Percentiles rank a stretch among this genome's conserved stretches.
Conservation (phyloP, 768 basidiomycete species). For the Tylopilus rubrobrunneus region DNA sequence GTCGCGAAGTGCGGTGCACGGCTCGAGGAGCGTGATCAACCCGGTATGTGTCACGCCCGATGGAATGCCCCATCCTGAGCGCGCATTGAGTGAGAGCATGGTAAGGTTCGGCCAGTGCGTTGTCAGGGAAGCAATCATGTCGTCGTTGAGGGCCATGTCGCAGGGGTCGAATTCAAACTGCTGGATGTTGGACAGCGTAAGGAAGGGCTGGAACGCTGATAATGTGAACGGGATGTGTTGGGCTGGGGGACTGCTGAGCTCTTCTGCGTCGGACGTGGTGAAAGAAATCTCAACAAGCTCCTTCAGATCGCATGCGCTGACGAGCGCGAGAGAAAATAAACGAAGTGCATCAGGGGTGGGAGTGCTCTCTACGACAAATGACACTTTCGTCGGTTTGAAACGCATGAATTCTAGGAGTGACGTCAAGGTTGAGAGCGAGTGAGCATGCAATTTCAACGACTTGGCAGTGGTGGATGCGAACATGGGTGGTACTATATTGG, state of each 20-base stretch:
- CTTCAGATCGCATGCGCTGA: too few species aligned
- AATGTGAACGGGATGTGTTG: too few species aligned
- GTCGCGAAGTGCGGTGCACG: slow-evolving; percentile 9
- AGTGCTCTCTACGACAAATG: slow-evolving; percentile 9
- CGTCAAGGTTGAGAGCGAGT: slow-evolving; percentile 11
- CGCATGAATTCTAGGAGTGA: slow-evolving; percentile 1
- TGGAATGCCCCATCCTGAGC: slow-evolving; percentile 16
- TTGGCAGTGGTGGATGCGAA: slow-evolving; percentile 9
- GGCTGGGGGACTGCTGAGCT: too few species aligned
- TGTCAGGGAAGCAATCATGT: slow-evolving; percentile 13
- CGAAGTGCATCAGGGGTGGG: neutral
- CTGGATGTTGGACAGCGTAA: neutral
- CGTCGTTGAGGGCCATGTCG: slow-evolving; percentile 18
- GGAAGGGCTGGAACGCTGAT: neutral
- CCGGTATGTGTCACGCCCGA: slow-evolving; percentile 20
- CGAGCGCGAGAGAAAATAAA: too few species aligned
- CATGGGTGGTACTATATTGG: slow-evolving; percentile 9
- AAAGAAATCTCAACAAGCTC: too few species aligned
- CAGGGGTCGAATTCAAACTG: slow-evolving; percentile 21
- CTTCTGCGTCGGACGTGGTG: too few species aligned
- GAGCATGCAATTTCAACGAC: slow-evolving; percentile 7
- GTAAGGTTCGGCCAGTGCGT: slow-evolving; percentile 20
- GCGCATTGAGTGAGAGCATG: slow-evolving; percentile 7
- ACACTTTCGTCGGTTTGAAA: slow-evolving; percentile 6
- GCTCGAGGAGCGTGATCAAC: slow-evolving; percentile 17